Base-by-base conservation (phyloP, 768 basidiomycete species). In the Vararia minispora region DNA sequence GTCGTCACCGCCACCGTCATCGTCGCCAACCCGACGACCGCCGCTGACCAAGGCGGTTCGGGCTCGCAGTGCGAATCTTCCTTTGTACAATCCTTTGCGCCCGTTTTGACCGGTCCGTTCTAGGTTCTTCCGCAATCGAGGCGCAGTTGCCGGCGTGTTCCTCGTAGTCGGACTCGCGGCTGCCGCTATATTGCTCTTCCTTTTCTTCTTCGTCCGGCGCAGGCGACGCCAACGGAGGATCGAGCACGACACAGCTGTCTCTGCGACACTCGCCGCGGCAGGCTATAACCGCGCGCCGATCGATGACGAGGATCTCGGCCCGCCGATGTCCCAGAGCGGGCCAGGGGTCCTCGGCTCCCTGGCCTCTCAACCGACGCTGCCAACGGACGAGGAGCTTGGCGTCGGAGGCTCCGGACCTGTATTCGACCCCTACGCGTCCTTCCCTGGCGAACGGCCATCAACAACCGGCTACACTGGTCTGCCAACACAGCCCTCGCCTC, bases 71-170 rank as follows among this genome's bases (percentile, higher is more conserved):
- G 55, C 58, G 75, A 47, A 17, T 25, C 43, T 42, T 18, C 23
- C 14, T 29, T 20, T 22, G 28, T 21, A 27, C 10, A 6, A 25
- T 34, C 16, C 21, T 6, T 11, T 16, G 28, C 23, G n/a, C 28
- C 28, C 24, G 37, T 18, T n/a, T 43, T 11, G 25, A 20, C 18
- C 26, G 13, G 41, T 28, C n/a, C 41, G 8, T 6, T 26, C 11
- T 47, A 87, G 84, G 40, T 98, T 95, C 63, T 92, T 94, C 59
- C 57, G 58, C 35, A 86, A 94, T 54, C 84, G 80, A 17, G 89
- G 89, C 14, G 92, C 90, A 9, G 90, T 97, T 3, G 82, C 82
- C 1, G 94, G 86, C 31, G 85, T 90, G 6, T 98, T 95, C 51
- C 74, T 88, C 27, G 76, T 90, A 12, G 85, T 92, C 13, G 92